Conservation (phyloP, 2,329 filamentous ascomycete species). For the Fusarium sp. region DNA sequence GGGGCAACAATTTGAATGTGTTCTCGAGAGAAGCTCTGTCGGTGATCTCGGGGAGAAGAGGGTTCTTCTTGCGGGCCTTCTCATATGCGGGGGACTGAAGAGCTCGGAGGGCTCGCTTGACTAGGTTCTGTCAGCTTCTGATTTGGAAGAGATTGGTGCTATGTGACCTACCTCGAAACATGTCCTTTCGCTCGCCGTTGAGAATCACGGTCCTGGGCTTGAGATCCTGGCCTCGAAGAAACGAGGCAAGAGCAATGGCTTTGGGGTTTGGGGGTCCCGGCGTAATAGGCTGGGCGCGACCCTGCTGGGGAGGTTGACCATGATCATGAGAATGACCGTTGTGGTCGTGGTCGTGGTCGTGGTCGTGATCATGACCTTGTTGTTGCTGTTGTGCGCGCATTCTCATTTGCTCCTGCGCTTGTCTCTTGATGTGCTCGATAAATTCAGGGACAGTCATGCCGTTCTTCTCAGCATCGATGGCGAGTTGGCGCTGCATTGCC, state of each 20-base stretch:
- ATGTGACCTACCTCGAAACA: slow-evolving; percentile 83
- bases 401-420: slow-evolving; percentile 62
- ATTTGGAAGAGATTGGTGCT: neutral
- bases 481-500: slow-evolving; percentile 84
- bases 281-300: slow-evolving; percentile 73
- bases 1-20: slow-evolving; percentile 91
- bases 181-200: slow-evolving; percentile 95
- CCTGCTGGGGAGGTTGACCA: slow-evolving; percentile 44
- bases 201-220: slow-evolving; percentile 93
- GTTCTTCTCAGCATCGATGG: slow-evolving; percentile 82
- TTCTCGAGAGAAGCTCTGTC: slow-evolving; percentile 92
- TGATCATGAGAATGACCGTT: slow-evolving; percentile 34
- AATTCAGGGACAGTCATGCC: slow-evolving; percentile 90
- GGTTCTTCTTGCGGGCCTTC: slow-evolving; percentile 90
- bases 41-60: slow-evolving; percentile 85
- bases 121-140: slow-evolving; percentile 57
- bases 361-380: slow-evolving; percentile 43
- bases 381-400: slow-evolving; percentile 58
- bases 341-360: slow-evolving; percentile 10
- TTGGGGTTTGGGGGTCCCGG: slow-evolving; percentile 88
- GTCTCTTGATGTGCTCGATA: slow-evolving; percentile 73
- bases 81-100: slow-evolving; percentile 89
- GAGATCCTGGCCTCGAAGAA: slow-evolving; percentile 83
- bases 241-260: slow-evolving; percentile 88
- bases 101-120: slow-evolving; percentile 94